These are phyloP conservation scores for Hura crepitans DNA, from an alignment of 441 rosid species.

Conservation along the genomic window DNA sequence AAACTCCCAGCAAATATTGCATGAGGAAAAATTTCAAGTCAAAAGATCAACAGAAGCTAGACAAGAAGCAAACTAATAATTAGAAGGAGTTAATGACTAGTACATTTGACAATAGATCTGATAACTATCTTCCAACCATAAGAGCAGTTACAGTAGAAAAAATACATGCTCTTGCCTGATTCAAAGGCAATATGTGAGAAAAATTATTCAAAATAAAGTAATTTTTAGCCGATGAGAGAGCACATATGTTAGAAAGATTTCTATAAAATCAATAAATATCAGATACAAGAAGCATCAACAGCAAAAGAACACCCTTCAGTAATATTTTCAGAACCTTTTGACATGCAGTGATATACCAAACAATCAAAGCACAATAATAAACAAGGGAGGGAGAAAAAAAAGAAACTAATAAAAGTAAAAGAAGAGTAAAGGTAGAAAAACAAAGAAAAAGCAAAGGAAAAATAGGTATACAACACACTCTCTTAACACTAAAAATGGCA, in stretches of 20 bases:
- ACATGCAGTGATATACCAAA: background rate
- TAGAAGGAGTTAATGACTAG: constrained; percentile 5
- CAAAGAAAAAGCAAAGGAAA: background rate
- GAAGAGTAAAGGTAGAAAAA: background rate
- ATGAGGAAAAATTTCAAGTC: background rate
- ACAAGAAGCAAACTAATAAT: background rate
- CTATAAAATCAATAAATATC: background rate
- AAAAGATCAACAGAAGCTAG: constrained; percentile 2
- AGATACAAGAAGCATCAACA: background rate
- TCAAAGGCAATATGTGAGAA: constrained; percentile 1
- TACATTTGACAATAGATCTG: background rate
- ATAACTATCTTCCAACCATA: background rate
- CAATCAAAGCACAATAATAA: background rate
- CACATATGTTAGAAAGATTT: background rate
- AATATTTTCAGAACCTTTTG: background rate
- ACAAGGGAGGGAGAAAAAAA: background rate
- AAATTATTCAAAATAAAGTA: background rate
- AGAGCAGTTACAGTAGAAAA: background rate
- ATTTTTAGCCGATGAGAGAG: background rate
- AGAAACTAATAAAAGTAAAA: background rate
- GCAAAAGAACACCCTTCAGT: background rate
- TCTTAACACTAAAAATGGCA: background rate
- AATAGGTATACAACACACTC: background rate
- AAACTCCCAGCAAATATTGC: background rate
- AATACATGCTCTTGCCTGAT: background rate